Evolutionary conservation across 441 rosid species (phyloP), one percentile per base, ranked within the genome.

Genomic region (Pelargonium fulgidum): DNA sequence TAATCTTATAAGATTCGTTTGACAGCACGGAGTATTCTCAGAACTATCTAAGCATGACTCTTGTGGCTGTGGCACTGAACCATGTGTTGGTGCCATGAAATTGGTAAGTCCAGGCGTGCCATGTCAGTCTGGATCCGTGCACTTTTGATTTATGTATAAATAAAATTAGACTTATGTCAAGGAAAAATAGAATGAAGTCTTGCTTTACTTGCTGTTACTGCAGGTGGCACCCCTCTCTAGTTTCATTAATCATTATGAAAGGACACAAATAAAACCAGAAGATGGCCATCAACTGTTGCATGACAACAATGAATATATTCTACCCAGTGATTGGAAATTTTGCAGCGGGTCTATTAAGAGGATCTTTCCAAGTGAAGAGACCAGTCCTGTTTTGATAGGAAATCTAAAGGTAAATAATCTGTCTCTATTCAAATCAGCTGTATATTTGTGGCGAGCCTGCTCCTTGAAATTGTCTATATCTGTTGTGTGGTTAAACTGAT

Each of bases 211-310:
- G 64, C 52, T 66, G 20, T 66, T 74, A 41, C 62, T 73, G 73
- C 82, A 94, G 99, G 96, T 84, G 77, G 79, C 80, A 65, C 85
- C 99, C 26, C 68, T 94, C 84, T 86, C 97, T 67, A 76, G 74
- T 73, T 84, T 90, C 72, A 73, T 89, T 68, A 70, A 77, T 68
- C 81, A 79, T 74, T 87, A 84, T 83, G 85, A 90, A 79, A 73
- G 66, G 71, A 79, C 76, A 72, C 64, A 58, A 39, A 70, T 73
- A 54, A 68, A 72, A 73, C 75, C 62, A 64, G 79, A 76, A 75
- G 75, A 68, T 39, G 66, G 74, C 20, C 36, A 41, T 67, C 70
- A 62, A 61, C 48, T 62, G 64, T 73, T 52, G 19, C 58, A 5
- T 64, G 74, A 64, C 52, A 70, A 68, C 69, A 68, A 48, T 68